Evolutionary conservation across 345 rosid genomes (phyloP), one percentile per base, ranked within the genome.

Genomic region (Eucalyptus curtisii): DNA sequence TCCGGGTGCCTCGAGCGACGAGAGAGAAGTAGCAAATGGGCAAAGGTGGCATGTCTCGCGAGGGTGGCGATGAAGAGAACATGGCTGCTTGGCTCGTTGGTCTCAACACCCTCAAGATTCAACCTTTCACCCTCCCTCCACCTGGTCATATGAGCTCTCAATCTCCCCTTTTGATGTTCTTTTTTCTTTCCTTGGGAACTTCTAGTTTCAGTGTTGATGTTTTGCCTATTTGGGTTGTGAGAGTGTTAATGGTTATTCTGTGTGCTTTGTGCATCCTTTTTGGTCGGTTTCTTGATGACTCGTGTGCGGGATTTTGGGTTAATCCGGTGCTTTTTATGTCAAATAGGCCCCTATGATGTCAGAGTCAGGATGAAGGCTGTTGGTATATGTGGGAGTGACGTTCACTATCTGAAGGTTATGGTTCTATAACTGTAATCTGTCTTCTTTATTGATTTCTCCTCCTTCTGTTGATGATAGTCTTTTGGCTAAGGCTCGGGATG

Each of bases 361-460:
- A 95, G 94, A 90, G 95, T 98, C 87, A 89, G 92, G 89, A 97
- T 97, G 95, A 98, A 96, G 88, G 99, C 99, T 90, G 99, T 98
- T 90, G 99, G 99, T 50, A 96, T 98, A 11, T 96, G 98, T 79
- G 98, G 99, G 89, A 98, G 99, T 91, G 99, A 98, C 94, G 99
- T 98, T 95, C 99, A 97, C 79, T 95, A 93, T 90, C 98, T 97
- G 90, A 98, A 96, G 99, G 99, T 97, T 89, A 25, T 44, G 25
- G 19, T 44, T 47, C 31, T 44, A 49, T 30, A 30, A 27, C 47
- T 47, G 37, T 64, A 33, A 50, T 44, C 59, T 20, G 30, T 27
- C 55, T 50, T 85, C 42, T 40, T 80, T 17, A 37, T 76, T 76
- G 84, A 25, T 76, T 76, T 22, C 15, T 76, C 2, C 84, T 14